These are phyloP conservation scores for Boletus rubropictus DNA, from an alignment of 768 basidiomycete species.

Conservation along the genomic window DNA sequence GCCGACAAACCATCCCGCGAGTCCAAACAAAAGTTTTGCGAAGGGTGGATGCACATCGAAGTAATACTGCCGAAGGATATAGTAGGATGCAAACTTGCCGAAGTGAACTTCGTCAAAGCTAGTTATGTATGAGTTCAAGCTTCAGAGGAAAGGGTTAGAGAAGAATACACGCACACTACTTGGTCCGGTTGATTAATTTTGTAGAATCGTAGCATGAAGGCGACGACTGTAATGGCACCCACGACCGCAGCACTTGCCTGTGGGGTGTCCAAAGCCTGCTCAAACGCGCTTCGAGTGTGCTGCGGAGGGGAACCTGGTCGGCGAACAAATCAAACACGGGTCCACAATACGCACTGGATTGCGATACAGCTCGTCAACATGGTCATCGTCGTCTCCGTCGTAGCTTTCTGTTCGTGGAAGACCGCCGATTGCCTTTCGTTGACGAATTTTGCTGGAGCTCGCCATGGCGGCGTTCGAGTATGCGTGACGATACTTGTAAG, in stretches of 20 bases:
- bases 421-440: slow-evolving; percentile 19
- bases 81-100: slow-evolving; percentile 95
- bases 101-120: slow-evolving; percentile 99
- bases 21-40: slow-evolving; percentile 89
- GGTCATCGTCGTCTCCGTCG: slow-evolving; percentile 47
- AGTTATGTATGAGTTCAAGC: slow-evolving; percentile 6
- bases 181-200: slow-evolving; percentile 93
- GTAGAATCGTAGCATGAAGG: slow-evolving; percentile 85
- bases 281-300: slow-evolving; percentile 56
- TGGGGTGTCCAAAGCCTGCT: slow-evolving; percentile 56
- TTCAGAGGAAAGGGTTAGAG: neutral
- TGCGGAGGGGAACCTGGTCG: slow-evolving; percentile 24
- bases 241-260: slow-evolving; percentile 61
- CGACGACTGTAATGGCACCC: slow-evolving; percentile 59
- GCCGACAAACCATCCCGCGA: slow-evolving; percentile 94
- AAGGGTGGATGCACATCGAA: slow-evolving; percentile 99
- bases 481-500: slow-evolving; percentile 3
- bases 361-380: slow-evolving; percentile 44
- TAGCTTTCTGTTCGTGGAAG: slow-evolving; percentile 21
- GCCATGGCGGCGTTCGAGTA: slow-evolving; percentile 23
- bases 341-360: slow-evolving; percentile 38
- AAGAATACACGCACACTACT: slow-evolving; percentile 65
- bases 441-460: slow-evolving; percentile 30
- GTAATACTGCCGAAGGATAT: slow-evolving; percentile 90
- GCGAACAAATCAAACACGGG: slow-evolving; percentile 6